Evolutionary conservation across 805 yeast genomes (phyloP), one percentile per base, ranked within the genome.

Genomic region (Pichia cephalocereana): DNA sequence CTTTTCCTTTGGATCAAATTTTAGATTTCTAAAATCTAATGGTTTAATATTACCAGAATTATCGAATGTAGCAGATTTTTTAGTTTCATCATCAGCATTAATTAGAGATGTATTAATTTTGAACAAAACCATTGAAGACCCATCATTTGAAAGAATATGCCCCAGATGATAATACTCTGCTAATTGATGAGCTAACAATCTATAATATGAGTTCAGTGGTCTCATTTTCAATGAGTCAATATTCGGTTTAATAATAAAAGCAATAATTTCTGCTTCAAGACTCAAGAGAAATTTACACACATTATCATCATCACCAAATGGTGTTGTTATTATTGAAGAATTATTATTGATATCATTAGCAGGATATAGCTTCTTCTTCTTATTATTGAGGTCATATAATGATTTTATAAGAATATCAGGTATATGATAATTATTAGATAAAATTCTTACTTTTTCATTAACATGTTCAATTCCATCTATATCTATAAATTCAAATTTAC

Each of bases 131-230:
- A 67, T 67, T 14, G 79, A 72, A 45, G 67, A 67, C 10, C 79
- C 80, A 50, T 74, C 80, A 54, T 72, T 76, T 12, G 77, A 65
- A 41, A 73, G 54, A 9, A 71, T 72, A 57, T 84, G 90, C 40
- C 79, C 80, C 48, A 83, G 61, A 26, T 70, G 67, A 57, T 82
- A 81, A 59, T 82, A 82, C 38, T 79, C 83, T 6, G 89, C 86
- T 36, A 83, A 66, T 54, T 82, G 84, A 62, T 85, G 90, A 0
- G 83, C 73, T 46, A 85, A 64, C 42, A 85, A 66, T 54, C 91
- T 67, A 54, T 78, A 80, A 60, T 80, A 84, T 3, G 88, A 80
- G 61, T 84, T 84, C 73, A 79, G 74, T 8, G 84, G 76, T 38
- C 69, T 69, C 58, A 77, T 58, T 52, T 70, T 65, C 70, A 67